phyloP scores from a whole-genome alignment of 1,284 basidiomycete genomes.

The Hemileia vastatrix region DNA sequence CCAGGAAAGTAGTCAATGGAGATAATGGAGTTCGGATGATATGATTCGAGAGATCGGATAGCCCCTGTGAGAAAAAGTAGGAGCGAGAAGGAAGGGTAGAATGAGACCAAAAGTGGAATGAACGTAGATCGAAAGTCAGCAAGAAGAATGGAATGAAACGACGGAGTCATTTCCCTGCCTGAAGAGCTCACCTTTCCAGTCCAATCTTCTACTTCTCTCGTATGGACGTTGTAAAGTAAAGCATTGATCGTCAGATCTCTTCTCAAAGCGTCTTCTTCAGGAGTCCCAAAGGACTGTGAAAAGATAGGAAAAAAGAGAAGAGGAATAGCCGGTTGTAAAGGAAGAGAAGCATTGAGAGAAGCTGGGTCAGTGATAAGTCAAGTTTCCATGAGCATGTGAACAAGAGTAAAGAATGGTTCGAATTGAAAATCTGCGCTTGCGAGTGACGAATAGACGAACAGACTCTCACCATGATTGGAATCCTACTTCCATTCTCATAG shows the following conservation, averaged over 20 bases:
- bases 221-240: slow-evolving; percentile 91
- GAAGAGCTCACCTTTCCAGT: slow-evolving; percentile 58
- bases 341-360: slow-evolving; percentile 2
- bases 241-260: slow-evolving; percentile 93
- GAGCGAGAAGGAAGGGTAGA: background rate
- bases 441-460: too few species aligned
- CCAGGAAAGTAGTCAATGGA: slow-evolving; percentile 75
- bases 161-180: background rate
- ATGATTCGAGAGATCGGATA: slow-evolving; percentile 67
- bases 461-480: slow-evolving; percentile 64
- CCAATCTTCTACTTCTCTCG: slow-evolving; percentile 74
- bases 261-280: slow-evolving; percentile 76
- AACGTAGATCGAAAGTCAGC: slow-evolving; percentile 1
- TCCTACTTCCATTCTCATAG: slow-evolving; percentile 75
- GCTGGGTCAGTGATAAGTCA: background rate
- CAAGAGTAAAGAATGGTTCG: background rate
- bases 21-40: slow-evolving; percentile 80
- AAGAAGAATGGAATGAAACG: background rate
- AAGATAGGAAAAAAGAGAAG: background rate
- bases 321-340: background rate
- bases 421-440: too few species aligned
- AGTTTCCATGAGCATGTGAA: background rate
- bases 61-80: slow-evolving; percentile 52
- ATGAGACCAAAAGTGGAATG: background rate
- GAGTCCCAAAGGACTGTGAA: slow-evolving; percentile 74